These are phyloP conservation scores for Dactylellina sp. DNA, from an alignment of 2,329 filamentous ascomycete genomes.

Conservation along the genomic window DNA sequence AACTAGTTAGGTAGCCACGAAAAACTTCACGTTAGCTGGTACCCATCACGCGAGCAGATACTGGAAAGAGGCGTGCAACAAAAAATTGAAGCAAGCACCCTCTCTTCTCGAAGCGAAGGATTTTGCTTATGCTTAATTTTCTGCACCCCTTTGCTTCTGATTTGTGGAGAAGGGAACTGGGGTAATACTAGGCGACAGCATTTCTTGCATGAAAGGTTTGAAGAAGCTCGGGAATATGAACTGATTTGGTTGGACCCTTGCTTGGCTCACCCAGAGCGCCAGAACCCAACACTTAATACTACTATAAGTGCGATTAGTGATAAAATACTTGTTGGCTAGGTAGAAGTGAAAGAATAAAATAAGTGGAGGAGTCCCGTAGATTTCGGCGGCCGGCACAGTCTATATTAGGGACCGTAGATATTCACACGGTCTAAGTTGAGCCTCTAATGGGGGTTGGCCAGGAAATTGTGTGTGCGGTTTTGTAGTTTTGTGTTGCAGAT, in stretches of 20 bases:
- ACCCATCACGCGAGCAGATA: constrained; percentile 21
- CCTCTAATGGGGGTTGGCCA: no score
- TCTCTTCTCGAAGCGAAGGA: neutral
- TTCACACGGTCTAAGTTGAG: no score
- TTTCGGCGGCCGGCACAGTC: neutral
- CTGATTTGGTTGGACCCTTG: no score
- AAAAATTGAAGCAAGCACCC: neutral
- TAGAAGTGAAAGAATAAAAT: neutral
- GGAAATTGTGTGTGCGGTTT: no score
- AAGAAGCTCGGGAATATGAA: no score
- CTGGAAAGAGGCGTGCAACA: neutral
- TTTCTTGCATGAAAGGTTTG: neutral
- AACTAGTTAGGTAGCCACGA: constrained; percentile 1
- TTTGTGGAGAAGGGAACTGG: neutral
- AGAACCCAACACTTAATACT: no score
- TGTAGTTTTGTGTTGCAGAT: no score
- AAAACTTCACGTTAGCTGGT: neutral
- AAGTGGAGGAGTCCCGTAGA: neutral
- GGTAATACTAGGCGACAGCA: constrained; percentile 18
- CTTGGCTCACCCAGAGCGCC: no score
- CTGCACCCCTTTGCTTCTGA: neutral
- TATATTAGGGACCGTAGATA: no score
- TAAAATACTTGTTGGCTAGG: neutral
- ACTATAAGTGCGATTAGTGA: no score
- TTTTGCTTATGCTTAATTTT: neutral